Percentiles rank a stretch among this genome's conserved stretches.
phyloP scores from a whole-genome alignment of 1,139 yeast species.

The Komagataea norvegica region DNA sequence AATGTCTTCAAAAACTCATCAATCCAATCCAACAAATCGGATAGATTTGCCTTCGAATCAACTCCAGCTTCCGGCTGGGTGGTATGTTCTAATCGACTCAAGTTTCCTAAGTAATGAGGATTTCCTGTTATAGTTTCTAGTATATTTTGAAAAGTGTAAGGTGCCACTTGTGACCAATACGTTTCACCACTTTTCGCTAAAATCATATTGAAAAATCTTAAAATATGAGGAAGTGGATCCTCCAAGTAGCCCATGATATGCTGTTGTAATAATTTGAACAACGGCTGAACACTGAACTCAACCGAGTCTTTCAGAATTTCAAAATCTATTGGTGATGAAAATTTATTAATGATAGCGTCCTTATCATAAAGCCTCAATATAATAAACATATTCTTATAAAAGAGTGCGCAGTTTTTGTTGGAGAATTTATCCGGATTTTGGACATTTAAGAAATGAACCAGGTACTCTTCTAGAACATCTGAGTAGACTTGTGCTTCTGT shows the following conservation, averaged over 20 bases:
- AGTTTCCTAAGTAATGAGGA: slow-evolving; percentile 29
- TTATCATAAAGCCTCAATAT: slow-evolving; percentile 39
- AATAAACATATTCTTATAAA: slow-evolving; percentile 48
- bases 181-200: slow-evolving; percentile 36
- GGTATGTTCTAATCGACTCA: slow-evolving; percentile 21
- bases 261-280: slow-evolving; percentile 44
- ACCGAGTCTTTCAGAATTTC: slow-evolving; percentile 1
- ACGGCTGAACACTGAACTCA: slow-evolving; percentile 6
- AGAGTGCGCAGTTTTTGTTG: slow-evolving; percentile 39
- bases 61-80: slow-evolving; percentile 12
- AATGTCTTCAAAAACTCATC: slow-evolving; percentile 34
- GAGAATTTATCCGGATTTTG: slow-evolving; percentile 48
- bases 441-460: slow-evolving; percentile 44
- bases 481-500: slow-evolving; percentile 27
- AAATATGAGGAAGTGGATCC: slow-evolving; percentile 50
- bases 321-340: slow-evolving; percentile 30
- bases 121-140: slow-evolving; percentile 49
- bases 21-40: slow-evolving; percentile 43
- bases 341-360: slow-evolving; percentile 35
- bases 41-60: slow-evolving; percentile 22
- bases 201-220: slow-evolving; percentile 43
- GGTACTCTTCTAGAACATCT: slow-evolving; percentile 50
- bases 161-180: slow-evolving; percentile 51
- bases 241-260: slow-evolving; percentile 47
- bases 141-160: slow-evolving; percentile 47